Conservation (phyloP, 495 filamentous ascomycete species). For the Durotheca rogersii region DNA sequence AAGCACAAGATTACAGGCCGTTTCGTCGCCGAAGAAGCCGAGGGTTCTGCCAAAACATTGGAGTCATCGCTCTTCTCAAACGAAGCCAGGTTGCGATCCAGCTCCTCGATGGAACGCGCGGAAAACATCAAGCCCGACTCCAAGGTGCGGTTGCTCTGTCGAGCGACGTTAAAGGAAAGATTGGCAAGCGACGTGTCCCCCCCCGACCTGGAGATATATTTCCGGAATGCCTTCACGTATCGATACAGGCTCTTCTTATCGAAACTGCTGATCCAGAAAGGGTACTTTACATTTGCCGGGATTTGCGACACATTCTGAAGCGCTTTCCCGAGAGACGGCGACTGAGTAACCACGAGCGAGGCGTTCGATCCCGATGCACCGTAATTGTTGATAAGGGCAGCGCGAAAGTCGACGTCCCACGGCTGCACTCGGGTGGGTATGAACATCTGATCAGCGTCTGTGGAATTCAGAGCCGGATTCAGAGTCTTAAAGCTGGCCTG, state of each 20-base stretch:
- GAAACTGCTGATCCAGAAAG: slow-evolving; percentile 33
- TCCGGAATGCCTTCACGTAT: slow-evolving; percentile 10
- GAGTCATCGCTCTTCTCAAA: slow-evolving; percentile 1
- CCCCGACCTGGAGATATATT: slow-evolving; percentile 4
- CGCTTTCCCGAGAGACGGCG: slow-evolving; percentile 8
- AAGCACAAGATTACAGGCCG: slow-evolving; percentile 49
- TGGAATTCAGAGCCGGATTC: slow-evolving; percentile 39
- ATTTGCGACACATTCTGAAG: neutral
- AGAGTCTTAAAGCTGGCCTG: slow-evolving; percentile 43
- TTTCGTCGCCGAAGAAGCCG: slow-evolving; percentile 15
- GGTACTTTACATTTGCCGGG: slow-evolving; percentile 23
- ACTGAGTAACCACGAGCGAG: slow-evolving; percentile 39
- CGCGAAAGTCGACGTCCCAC: slow-evolving; percentile 39
- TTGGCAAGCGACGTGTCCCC: slow-evolving; percentile 24
- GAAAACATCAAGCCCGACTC: slow-evolving; percentile 33
- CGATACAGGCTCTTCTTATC: slow-evolving; percentile 7
- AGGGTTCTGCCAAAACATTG: neutral
- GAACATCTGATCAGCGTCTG: slow-evolving; percentile 35
- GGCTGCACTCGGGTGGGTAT: slow-evolving; percentile 31
- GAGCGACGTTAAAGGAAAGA: slow-evolving; percentile 40
- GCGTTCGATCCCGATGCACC: slow-evolving; percentile 51
- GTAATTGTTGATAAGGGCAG: slow-evolving; percentile 52
- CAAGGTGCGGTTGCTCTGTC: slow-evolving; percentile 36
- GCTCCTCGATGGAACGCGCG: slow-evolving; percentile 27
- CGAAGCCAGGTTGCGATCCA: slow-evolving; percentile 29